phyloP scores from a whole-genome alignment of 176 grass and related monocot species.

The Thalia dealbata region DNA sequence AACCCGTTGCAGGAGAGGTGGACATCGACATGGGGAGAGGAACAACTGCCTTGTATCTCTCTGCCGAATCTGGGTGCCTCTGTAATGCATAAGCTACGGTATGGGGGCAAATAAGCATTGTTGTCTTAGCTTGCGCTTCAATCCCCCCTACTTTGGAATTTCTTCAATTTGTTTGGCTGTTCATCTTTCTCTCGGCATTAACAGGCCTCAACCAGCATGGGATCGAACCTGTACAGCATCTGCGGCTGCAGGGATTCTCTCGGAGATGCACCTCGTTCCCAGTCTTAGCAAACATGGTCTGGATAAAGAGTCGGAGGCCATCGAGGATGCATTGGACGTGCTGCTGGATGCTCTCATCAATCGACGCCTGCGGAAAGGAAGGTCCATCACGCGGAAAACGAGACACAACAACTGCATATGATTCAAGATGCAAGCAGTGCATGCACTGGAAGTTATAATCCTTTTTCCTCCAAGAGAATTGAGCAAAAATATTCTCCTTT shows the following conservation, averaged over 20 bases:
- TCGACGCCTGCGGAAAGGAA: constrained; percentile 55
- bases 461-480: no score
- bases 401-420: constrained; percentile 74
- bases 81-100: constrained; percentile 89
- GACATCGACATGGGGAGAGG: constrained; percentile 44
- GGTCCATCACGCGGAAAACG: constrained; percentile 63
- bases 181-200: constrained; percentile 11
- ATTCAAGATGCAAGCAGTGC: neutral
- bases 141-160: neutral
- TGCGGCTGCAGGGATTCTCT: constrained; percentile 69
- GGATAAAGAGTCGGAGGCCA: constrained; percentile 60
- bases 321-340: constrained; percentile 55
- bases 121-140: neutral
- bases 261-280: constrained; percentile 42
- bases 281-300: constrained; percentile 36
- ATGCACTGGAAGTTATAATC: neutral
- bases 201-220: constrained; percentile 83
- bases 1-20: constrained; percentile 54
- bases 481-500: no score
- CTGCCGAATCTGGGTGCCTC: constrained; percentile 61
- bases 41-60: constrained; percentile 68
- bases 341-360: constrained; percentile 58
- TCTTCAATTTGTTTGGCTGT: neutral
- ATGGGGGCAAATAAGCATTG: neutral
- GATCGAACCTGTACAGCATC: constrained; percentile 80